These are phyloP conservation scores for Leccinum sublutescens DNA, from an alignment of 768 basidiomycete species.

Conservation along the genomic window DNA sequence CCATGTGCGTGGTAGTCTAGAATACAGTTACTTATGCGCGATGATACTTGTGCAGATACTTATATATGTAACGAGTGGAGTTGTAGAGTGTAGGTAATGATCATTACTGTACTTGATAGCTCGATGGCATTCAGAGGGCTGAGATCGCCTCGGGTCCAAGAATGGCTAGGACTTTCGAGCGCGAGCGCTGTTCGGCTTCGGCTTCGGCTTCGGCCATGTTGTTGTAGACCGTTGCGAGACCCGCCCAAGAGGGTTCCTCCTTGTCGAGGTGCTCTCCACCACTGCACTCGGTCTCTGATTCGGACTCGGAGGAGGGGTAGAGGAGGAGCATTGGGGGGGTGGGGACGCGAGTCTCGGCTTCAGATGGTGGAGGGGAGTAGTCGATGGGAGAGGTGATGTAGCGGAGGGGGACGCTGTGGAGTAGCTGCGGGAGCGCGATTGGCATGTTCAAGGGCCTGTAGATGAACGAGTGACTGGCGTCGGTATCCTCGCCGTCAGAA, in stretches of 20 bases:
- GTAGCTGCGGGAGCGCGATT: constrained; percentile 8
- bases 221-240: constrained; percentile 1
- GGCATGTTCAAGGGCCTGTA: not conserved
- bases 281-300: not conserved
- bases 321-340: not conserved
- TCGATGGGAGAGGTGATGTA: not conserved
- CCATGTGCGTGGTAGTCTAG: not conserved
- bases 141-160: constrained; percentile 2
- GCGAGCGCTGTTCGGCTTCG: constrained; percentile 3
- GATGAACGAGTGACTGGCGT: not conserved
- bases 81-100: not conserved
- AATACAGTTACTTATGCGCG: not conserved
- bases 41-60: not conserved
- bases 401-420: constrained; percentile 1
- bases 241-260: not conserved
- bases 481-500: not conserved
- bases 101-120: not conserved
- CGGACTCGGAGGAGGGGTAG: not conserved
- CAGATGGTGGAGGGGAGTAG: not conserved
- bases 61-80: not conserved
- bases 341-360: not conserved
- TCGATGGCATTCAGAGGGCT: not conserved
- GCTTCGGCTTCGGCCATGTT: not conserved
- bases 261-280: not conserved
- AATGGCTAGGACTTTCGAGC: constrained; percentile 6